phyloP scores from a whole-genome alignment of 108 stramenopile genomes.

The Nannochloropsis gaditana region DNA sequence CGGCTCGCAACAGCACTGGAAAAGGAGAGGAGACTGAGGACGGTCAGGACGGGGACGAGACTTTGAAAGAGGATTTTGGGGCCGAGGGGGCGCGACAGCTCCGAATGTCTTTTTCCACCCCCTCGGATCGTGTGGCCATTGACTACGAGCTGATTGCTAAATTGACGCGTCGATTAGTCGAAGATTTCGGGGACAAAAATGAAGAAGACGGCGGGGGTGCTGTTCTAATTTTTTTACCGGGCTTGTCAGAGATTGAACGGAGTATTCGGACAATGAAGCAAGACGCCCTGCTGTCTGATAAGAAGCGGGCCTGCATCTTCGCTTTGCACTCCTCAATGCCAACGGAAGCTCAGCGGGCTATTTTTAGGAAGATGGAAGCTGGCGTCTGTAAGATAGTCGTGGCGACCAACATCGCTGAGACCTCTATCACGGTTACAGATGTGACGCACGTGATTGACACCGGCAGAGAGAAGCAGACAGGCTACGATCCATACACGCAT shows the following conservation, averaged over 20 bases:
- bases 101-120: background rate
- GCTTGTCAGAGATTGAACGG: conserved; percentile 71
- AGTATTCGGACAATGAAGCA: conserved; percentile 25
- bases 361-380: conserved; percentile 63
- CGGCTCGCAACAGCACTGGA: background rate
- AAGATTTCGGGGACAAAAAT: conserved; percentile 56
- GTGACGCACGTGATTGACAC: conserved; percentile 83
- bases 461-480: conserved; percentile 67
- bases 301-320: conserved; percentile 24
- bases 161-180: conserved; percentile 39
- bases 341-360: conserved; percentile 72
- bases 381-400: conserved; percentile 82
- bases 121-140: background rate
- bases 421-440: conserved; percentile 88
- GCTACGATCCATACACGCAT: conserved; percentile 57
- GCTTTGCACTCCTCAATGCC: conserved; percentile 78
- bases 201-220: conserved; percentile 63
- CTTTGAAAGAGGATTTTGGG: background rate
- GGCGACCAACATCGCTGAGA: conserved; percentile 89
- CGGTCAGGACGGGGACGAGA: conserved; percentile 15
- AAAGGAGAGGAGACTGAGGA: conserved; percentile 68
- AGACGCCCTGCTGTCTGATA: background rate
- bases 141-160: conserved; percentile 59
- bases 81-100: background rate
- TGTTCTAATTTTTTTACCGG: conserved; percentile 84